Evolutionary conservation across 495 filamentous ascomycete species (phyloP), one percentile per base, ranked within the genome.

Genomic region (Penicillium paradoxum): DNA sequence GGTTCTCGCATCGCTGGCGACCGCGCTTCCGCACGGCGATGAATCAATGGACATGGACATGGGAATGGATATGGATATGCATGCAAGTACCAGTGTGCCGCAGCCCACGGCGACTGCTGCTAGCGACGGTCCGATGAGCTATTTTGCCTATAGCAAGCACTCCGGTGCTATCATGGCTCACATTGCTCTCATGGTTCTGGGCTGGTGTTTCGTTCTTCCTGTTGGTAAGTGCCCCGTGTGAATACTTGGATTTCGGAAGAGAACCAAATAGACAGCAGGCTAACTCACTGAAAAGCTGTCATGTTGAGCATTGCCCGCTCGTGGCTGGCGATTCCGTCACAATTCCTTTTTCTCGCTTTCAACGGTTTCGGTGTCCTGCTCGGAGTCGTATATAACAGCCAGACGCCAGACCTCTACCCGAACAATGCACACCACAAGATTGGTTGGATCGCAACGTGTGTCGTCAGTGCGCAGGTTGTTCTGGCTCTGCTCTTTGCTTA

Each of bases 351-450:
- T 71, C 71, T 92, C 33, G 67, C 81, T 9, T 63, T 83, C 24
- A 92, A 96, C 67, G 84, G 74, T 4, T 58, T 86, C 14, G 90
- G 87, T 33, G 57, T 95, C 47, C 63, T 95, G 21, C 61, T 91
- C 34, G 86, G 83, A 2, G 79, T 85, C 48, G 74, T 93, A 17
- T 96, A 96, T 73, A 89, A 91, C 65, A 76, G 76, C 57, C 83
- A 80, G 42, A 96, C 90, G 0, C 91, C 91, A 2, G 89, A 96
- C 65, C 72, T 98, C 1, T 97, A 97, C 64, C 80, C 83, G 45
- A 86, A 89, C 63, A 95, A 96, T 63, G 81, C 86, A 6, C 95
- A 97, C 65, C 85, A 90, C 70, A 91, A 86, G 68, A 77, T 93
- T 43, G 93, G 93, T 29, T 97, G 93, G 93, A 74, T 88, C 34